A percentile compares a stretch with the other conserved stretches of the same genome.
phyloP scores from a whole-genome alignment of 2,329 filamentous ascomycete species.

The Ceratocystis destructans region DNA sequence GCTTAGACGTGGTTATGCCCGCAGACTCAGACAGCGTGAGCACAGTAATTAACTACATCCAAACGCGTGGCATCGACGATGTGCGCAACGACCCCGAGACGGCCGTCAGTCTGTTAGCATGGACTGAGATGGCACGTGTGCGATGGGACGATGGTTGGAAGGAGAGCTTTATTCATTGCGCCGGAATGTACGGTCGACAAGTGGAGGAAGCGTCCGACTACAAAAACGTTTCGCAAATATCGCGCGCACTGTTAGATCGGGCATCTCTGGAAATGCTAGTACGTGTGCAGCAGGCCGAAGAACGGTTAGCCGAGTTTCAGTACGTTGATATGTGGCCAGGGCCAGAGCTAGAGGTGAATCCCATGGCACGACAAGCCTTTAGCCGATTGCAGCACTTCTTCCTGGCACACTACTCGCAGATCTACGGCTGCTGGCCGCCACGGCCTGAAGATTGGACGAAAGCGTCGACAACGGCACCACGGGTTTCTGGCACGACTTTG shows the following conservation, averaged over 20 bases:
- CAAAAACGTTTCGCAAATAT: constrained; percentile 44
- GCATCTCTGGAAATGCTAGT: constrained; percentile 49
- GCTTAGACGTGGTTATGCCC: constrained; percentile 46
- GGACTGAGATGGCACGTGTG: constrained; percentile 49
- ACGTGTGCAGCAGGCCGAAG: constrained; percentile 48
- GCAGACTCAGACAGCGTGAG: constrained; percentile 42
- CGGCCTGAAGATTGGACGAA: constrained; percentile 20
- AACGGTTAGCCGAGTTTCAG: constrained; percentile 45
- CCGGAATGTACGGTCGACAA: constrained; percentile 43
- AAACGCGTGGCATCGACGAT: constrained; percentile 47
- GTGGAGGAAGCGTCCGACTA: constrained; percentile 44
- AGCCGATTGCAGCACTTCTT: constrained; percentile 50
- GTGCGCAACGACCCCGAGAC: constrained; percentile 45
- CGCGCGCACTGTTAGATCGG: constrained; percentile 47
- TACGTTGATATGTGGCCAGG: constrained; percentile 48
- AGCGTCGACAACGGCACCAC: background rate
- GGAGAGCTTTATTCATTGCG: constrained; percentile 53
- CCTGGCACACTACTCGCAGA: constrained; percentile 39
- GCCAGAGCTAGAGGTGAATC: constrained; percentile 23
- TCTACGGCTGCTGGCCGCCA: constrained; percentile 51
- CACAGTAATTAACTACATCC: constrained; percentile 48
- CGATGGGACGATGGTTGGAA: constrained; percentile 54
- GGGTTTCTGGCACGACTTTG: background rate
- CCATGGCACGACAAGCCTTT: constrained; percentile 29
- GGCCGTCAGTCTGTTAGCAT: constrained; percentile 49